Evolutionary conservation across 495 filamentous ascomycete genomes (phyloP), one percentile per base, ranked within the genome.

Genomic region (Aspergillus bridgeri): DNA sequence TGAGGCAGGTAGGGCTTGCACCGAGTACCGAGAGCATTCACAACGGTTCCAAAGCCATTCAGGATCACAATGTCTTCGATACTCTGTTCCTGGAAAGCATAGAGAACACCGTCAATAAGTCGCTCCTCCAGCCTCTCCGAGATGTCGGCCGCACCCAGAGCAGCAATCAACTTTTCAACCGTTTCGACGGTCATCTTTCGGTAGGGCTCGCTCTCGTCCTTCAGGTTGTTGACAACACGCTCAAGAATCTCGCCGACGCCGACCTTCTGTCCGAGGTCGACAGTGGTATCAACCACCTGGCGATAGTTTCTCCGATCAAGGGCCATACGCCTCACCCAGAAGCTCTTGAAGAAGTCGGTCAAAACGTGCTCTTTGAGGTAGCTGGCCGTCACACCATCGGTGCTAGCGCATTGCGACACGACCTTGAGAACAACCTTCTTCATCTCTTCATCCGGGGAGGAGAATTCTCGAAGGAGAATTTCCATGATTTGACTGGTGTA

Each of bases 121-220:
- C 90, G 81, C 69, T 97, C 92, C 69, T 99, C 95, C 45, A 98
- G 74, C 44, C 92, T 83, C 70, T 96, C 90, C 13, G 89, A 89
- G 66, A 99, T 90, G 69, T 98, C 94, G 20, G 93, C 92, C 23
- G 92, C 92, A 53, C 95, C 95, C 29, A 97, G 82, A 46, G 90
- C 87, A 3, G 92, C 91, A 65, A 98, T 87, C 24, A 98, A 83
- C 73, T 98, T 98, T 73, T 99, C 95, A 7, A 96, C 83, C 0
- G 93, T 97, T 76, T 99, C 95, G 21, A 98, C 86, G 0, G 95
- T 96, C 95, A 99, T 99, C 79, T 98, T 98, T 9, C 95, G 88
- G 70, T 98, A 99, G 0, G 93, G 89, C 65, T 99, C 95, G 69
- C 89, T 96, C 70, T 99, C 95, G 64, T 99, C 95, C 72, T 98